phyloP scores from a whole-genome alignment of 495 filamentous ascomycete genomes.

The Podospora anserina region DNA sequence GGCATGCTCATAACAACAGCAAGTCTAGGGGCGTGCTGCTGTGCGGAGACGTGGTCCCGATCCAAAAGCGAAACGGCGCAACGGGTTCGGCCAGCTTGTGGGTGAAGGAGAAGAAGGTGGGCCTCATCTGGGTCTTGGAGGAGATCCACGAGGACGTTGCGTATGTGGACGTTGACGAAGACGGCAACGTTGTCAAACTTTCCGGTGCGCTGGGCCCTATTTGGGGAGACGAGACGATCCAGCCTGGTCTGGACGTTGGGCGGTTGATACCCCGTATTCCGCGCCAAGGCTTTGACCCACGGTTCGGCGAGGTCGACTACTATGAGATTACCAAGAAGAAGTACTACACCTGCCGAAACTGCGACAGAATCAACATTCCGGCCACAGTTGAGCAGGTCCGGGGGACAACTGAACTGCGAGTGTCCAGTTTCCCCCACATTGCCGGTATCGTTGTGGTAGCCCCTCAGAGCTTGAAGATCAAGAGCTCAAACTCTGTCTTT shows the following conservation, averaged over 20 bases:
- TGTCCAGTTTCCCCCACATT: constrained; percentile 94
- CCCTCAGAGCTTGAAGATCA: constrained; percentile 70
- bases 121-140: constrained; percentile 95
- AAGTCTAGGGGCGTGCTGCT: constrained; percentile 89
- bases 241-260: constrained; percentile 66
- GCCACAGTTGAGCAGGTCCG: constrained; percentile 66
- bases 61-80: constrained; percentile 83
- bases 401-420: constrained; percentile 62
- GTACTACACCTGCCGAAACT: constrained; percentile 77
- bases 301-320: constrained; percentile 67
- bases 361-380: constrained; percentile 72
- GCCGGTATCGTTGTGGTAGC: constrained; percentile 92
- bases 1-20: constrained; percentile 48
- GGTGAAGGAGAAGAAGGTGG: constrained; percentile 95
- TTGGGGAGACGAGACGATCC: constrained; percentile 69
- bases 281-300: constrained; percentile 60
- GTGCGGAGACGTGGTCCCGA: constrained; percentile 95
- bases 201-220: constrained; percentile 70
- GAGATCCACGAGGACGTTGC: constrained; percentile 95
- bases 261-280: constrained; percentile 78
- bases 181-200: constrained; percentile 64
- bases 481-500: constrained; percentile 92
- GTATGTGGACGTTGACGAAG: constrained; percentile 65
- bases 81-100: constrained; percentile 91
- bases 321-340: constrained; percentile 63